Conservation (phyloP, 495 filamentous ascomycete genomes). For the Hypoxylon subgilvum region DNA sequence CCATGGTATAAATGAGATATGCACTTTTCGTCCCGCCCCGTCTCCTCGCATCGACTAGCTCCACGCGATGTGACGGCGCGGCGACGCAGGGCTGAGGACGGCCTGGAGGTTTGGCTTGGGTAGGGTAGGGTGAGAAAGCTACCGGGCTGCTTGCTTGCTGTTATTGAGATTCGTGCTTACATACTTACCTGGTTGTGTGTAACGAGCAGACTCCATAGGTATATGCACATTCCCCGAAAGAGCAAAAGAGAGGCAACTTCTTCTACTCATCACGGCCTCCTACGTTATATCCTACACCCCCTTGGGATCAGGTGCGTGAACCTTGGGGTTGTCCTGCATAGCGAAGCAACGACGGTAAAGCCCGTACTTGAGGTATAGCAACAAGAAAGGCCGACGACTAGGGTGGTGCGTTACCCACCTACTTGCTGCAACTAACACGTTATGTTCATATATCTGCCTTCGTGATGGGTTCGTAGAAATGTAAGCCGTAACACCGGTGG, state of each 20-base stretch:
- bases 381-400: no score
- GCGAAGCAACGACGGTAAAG: no score
- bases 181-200: not conserved
- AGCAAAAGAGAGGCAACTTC: no score
- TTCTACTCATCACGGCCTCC: no score
- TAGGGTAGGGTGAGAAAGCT: slow-evolving; percentile 1
- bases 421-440: not conserved
- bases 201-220: not conserved
- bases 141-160: not conserved
- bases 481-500: slow-evolving; percentile 3
- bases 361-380: no score
- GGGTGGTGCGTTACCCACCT: no score
- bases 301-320: no score
- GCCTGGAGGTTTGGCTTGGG: slow-evolving; percentile 16
- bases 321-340: no score
- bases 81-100: slow-evolving; percentile 27
- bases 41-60: not conserved
- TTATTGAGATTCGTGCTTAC: not conserved
- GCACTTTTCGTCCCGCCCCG: slow-evolving; percentile 11
- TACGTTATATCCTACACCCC: no score
- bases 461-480: not conserved
- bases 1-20: no score
- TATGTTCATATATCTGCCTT: not conserved
- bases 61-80: slow-evolving; percentile 18
- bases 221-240: not conserved